Evolutionary conservation across 495 filamentous ascomycete species (phyloP), one percentile per base, ranked within the genome.

Genomic region (Astrothelium macrocarpum): DNA sequence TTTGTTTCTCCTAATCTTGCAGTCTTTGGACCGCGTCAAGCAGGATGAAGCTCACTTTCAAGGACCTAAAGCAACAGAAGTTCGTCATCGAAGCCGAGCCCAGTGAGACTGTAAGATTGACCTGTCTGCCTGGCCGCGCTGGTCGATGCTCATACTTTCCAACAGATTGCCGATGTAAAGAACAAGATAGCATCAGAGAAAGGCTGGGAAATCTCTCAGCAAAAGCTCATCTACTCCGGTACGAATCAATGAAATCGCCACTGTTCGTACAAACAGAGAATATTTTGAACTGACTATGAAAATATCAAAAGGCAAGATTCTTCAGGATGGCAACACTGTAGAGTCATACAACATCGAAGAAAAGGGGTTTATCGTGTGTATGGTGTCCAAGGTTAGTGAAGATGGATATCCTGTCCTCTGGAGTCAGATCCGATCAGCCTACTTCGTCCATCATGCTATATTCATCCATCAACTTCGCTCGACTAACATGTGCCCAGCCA

Each of bases 171-270:
- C 62, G 77, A 90, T 65, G 81, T 98, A 70, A 97, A 97, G 81
- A 83, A 87, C 70, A 96, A 92, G 79, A 92, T 98, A 64, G 79
- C 84, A 46, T 80, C 83, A 62, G 90, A 95, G 75, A 95, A 95
- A 73, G 90, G 90, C 72, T 97, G 91, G 88, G 92, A 96, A 49
- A 80, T 88, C 29, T 84, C 90, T 69, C 80, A 82, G 62, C 87
- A 93, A 77, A 97, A 97, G 79, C 85, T 98, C 70, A 98, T 98
- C 76, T 97, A 97, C 73, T 96, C 93, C 49, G 94, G 92, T 96
- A 83, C 68, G 84, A 74, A 56, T 56, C 5, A 11, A 28, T 7
- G 29, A 29, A 12, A 26, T 56, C 29, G 49, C 49, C 49, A 56
- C 49, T 29, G 7, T 20, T 16, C 49, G 3, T 26, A 39, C 53